phyloP scores from a whole-genome alignment of 345 rosid genomes.

The Populus euphratica region DNA sequence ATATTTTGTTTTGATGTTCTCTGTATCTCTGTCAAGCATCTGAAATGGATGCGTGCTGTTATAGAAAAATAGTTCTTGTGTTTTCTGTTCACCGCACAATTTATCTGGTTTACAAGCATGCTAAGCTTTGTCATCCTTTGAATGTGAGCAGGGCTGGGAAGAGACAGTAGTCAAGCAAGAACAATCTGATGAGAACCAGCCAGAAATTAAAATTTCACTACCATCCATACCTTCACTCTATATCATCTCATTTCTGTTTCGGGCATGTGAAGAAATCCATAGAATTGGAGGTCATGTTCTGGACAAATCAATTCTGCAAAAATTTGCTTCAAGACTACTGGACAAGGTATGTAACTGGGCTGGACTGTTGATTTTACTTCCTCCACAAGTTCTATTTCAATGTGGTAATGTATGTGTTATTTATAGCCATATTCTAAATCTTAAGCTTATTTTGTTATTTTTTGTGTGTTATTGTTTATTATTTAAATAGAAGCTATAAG shows the following conservation, averaged over 20 bases:
- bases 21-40: not conserved
- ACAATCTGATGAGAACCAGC: conserved; percentile 52
- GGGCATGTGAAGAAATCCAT: conserved; percentile 96
- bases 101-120: not conserved
- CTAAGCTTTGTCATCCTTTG: conserved; percentile 23
- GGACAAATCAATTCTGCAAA: conserved; percentile 76
- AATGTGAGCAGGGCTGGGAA: conserved; percentile 86
- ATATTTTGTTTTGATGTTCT: not conserved
- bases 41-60: not conserved
- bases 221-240: conserved; percentile 96
- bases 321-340: conserved; percentile 62
- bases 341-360: conserved; percentile 57
- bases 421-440: not conserved
- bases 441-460: not conserved
- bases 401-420: not conserved
- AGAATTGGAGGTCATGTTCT: conserved; percentile 97
- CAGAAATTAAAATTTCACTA: conserved; percentile 87
- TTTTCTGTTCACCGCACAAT: not conserved
- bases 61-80: not conserved
- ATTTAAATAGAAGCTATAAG: not conserved
- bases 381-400: not conserved
- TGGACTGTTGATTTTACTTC: not conserved
- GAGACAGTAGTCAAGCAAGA: conserved; percentile 86
- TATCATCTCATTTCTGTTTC: conserved; percentile 79
- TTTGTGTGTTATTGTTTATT: not conserved